Evolutionary conservation across 2,329 filamentous ascomycete species (phyloP), one percentile per base, ranked within the genome.

Genomic region (Paecilomyces sp.): DNA sequence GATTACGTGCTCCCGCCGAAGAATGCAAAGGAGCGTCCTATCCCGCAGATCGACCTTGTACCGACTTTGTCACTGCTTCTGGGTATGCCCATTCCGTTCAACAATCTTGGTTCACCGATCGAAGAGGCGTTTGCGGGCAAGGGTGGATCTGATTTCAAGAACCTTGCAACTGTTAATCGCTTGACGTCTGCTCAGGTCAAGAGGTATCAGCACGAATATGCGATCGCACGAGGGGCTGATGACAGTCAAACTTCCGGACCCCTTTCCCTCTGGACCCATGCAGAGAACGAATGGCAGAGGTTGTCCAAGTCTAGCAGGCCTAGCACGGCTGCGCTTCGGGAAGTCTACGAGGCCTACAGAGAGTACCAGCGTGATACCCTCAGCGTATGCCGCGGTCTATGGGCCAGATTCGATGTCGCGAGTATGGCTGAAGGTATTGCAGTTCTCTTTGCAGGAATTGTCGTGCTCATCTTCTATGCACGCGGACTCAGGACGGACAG

Each of bases 41-140:
- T 88, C 7, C 81, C 80, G 61, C 94, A 99, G 75, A 99, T 99
- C 65, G 94, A 99, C 72, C 83, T 99, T 12, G 94, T 99, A 2
- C 93, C 94, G 3, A 99, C 94, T 0, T 76, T 99, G 31, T 88
- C 93, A 0, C 80, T 99, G 36, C 82, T 99, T 0, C 80, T 99
- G 1, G 94, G 94, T 8, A 83, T 97, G 62, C 93, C 94, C 0
- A 92, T 99, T 62, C 94, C 94, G 0, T 99, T 91, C 79, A 99
- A 97, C 74, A 99, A 94, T 70, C 83, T 99, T 6, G 94, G 94
- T 56, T 87, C 85, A 6, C 94, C 94, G 0, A 97, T 99, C 62
- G 90, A 96, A 65, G 94, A 99, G 75, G 92, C 92, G 2, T 99
- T 99, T 74, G 82, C 88, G 18, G 90, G 90, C 0, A 75, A 78